phyloP scores from a whole-genome alignment of 768 basidiomycete species.

The Psilocybe cyanescens region DNA sequence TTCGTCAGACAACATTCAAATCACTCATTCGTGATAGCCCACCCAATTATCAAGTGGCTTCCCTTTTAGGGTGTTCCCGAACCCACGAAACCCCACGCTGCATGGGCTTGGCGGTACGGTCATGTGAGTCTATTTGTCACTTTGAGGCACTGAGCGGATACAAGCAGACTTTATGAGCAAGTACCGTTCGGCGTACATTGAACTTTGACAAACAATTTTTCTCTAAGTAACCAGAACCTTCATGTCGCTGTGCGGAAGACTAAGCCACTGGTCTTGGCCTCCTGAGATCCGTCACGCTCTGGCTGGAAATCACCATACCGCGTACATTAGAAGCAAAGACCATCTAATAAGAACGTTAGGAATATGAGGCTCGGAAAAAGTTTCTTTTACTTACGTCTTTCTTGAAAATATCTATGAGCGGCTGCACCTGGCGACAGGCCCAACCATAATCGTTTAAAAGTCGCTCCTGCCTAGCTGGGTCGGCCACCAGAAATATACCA shows the following conservation, averaged over 20 bases:
- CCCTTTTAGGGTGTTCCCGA: constrained; percentile 12
- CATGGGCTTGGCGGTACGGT: neutral
- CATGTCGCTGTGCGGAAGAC: too few relatives aligned
- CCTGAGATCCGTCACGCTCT: constrained; percentile 28
- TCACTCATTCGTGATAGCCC: constrained; percentile 7
- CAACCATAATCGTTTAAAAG: constrained; percentile 54
- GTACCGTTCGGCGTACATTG: too few relatives aligned
- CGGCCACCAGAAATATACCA: constrained; percentile 47
- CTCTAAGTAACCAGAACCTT: too few relatives aligned
- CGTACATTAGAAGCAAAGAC: constrained; percentile 27
- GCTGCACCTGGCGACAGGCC: constrained; percentile 51
- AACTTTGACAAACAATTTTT: too few relatives aligned
- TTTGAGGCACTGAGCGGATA: too few relatives aligned
- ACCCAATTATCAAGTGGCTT: constrained; percentile 17
- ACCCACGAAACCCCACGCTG: constrained; percentile 16
- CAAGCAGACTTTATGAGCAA: too few relatives aligned
- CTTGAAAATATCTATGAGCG: constrained; percentile 43
- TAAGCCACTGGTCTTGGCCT: neutral
- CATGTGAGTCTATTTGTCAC: neutral
- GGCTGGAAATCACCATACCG: constrained; percentile 21
- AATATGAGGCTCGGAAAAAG: constrained; percentile 17
- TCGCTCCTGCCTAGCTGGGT: constrained; percentile 41
- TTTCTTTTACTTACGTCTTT: constrained; percentile 39
- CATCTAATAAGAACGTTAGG: constrained; percentile 3
- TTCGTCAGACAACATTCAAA: constrained; percentile 13